phyloP scores from a whole-genome alignment of 495 filamentous ascomycete species.

The Penicillium arizonense region DNA sequence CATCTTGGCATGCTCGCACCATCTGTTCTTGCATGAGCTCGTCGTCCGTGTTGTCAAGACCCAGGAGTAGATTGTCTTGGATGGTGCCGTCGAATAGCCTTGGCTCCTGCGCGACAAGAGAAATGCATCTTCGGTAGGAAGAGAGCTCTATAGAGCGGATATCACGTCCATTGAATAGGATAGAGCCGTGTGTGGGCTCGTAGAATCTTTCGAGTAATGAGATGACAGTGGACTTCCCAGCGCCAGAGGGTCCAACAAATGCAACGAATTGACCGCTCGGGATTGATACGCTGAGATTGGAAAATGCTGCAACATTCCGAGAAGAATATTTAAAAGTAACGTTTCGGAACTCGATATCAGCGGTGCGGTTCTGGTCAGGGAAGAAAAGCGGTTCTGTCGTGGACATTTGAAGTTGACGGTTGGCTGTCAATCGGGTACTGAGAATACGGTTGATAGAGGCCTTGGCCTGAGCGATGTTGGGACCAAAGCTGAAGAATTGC shows the following conservation, averaged over 20 bases:
- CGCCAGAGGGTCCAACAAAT: conserved; percentile 69
- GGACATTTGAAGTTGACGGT: background rate
- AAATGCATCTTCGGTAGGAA: conserved; percentile 42
- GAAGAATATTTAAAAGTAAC: conserved; percentile 61
- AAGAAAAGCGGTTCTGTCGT: too few species aligned
- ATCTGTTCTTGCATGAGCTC: conserved; percentile 45
- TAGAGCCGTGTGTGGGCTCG: conserved; percentile 36
- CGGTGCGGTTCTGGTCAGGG: background rate
- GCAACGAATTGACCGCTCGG: conserved; percentile 64
- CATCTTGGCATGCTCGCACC: conserved; percentile 50
- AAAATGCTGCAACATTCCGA: conserved; percentile 51
- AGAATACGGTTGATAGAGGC: conserved; percentile 57
- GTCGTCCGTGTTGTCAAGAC: conserved; percentile 31
- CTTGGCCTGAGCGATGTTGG: conserved; percentile 55
- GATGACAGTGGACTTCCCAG: conserved; percentile 70
- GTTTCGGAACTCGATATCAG: conserved; percentile 39
- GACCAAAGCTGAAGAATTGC: conserved; percentile 49
- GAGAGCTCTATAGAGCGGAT: conserved; percentile 31
- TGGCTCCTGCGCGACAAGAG: conserved; percentile 52
- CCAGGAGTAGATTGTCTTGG: conserved; percentile 49
- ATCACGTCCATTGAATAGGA: conserved; percentile 37
- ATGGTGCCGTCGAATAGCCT: conserved; percentile 52
- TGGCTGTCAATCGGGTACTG: conserved; percentile 3
- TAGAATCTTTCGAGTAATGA: conserved; percentile 67
- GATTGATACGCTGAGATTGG: conserved; percentile 41